Evolutionary conservation across 2,329 filamentous ascomycete genomes (phyloP), one percentile per base, ranked within the genome.

Genomic region (Aspergillus udagawae): DNA sequence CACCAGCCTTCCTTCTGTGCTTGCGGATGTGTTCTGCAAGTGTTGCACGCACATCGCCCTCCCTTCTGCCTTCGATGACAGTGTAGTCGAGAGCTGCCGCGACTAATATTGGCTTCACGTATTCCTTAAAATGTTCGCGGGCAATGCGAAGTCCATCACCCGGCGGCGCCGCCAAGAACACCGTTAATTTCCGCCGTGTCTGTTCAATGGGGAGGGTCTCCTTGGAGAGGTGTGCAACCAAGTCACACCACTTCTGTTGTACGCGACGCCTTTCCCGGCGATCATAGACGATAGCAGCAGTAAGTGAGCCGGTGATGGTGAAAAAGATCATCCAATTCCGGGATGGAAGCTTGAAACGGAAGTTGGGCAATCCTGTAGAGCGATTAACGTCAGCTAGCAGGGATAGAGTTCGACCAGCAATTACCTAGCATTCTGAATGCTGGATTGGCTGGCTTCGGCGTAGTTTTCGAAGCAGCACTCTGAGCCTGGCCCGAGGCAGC

Each of bases 241-340:
- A 81, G 58, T 87, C 86, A 65, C 86, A 86, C 92, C 93, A 99
- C 74, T 92, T 92, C 61, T 89, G 83, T 56, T 94, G 93, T 53
- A 87, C 87, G 60, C 87, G 86, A 67, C 87, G 90, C 80, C 93
- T 96, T 77, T 97, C 88, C 59, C 90, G 87, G 70, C 91, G 91
- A 76, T 99, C 94, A 80, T 99, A 97, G 70, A 94, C 83, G 55
- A 97, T 82, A 53, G 91, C 89, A 17, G 85, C 86, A 5, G 90
- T 86, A 70, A 96, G 89, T 49, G 90, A 85, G 53, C 87, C 87
- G 10, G 88, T 88, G 55, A 97, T 74, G 49, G 88, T 82, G 75
- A 92, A 86, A 79, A 99, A 99, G 69, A 99, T 97, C 77, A 94
- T 86, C 94, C 94, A 99, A 74, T 97, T 97, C 60, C 94, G 89